Evolutionary conservation across 208 protist species (phyloP).

Genomic region (Spironucleus salmonicida): DNA sequence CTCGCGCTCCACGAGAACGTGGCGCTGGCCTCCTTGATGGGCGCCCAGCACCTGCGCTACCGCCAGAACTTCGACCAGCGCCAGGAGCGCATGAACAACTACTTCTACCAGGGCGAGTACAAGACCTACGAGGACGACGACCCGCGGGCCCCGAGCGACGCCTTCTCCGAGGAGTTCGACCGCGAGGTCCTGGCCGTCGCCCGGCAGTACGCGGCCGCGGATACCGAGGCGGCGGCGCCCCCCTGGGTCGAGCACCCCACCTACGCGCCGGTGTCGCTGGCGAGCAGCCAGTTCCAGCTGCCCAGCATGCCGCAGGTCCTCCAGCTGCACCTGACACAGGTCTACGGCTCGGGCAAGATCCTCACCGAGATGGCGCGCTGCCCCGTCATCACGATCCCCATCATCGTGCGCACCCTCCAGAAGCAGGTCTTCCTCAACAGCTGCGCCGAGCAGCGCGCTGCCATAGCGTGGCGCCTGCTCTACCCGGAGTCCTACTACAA

Average conservation of each 20-base stretch:
- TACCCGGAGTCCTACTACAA: background rate
- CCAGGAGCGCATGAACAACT: background rate
- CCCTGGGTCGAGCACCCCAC: too few relatives aligned
- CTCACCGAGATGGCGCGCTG: background rate
- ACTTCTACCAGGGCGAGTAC: background rate
- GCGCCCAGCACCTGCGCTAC: background rate
- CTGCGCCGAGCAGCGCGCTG: background rate
- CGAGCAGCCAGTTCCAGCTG: too few relatives aligned
- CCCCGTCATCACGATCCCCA: background rate
- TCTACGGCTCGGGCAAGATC: background rate
- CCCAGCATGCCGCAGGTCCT: background rate
- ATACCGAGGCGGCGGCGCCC: too few relatives aligned
- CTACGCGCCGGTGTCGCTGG: too few relatives aligned
- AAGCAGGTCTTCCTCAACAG: background rate
- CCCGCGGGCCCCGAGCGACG: background rate
- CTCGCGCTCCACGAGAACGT: background rate
- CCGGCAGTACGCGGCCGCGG: too few relatives aligned
- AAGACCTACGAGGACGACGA: background rate
- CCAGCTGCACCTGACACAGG: background rate
- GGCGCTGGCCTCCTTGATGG: background rate
- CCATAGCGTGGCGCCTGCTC: background rate
- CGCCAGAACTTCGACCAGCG: background rate
- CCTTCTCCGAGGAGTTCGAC: background rate
- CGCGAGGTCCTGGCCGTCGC: too few relatives aligned
- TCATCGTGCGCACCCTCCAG: background rate